These are phyloP conservation scores for Sinapis alba DNA, from an alignment of 441 rosid genomes.

Conservation along the genomic window DNA sequence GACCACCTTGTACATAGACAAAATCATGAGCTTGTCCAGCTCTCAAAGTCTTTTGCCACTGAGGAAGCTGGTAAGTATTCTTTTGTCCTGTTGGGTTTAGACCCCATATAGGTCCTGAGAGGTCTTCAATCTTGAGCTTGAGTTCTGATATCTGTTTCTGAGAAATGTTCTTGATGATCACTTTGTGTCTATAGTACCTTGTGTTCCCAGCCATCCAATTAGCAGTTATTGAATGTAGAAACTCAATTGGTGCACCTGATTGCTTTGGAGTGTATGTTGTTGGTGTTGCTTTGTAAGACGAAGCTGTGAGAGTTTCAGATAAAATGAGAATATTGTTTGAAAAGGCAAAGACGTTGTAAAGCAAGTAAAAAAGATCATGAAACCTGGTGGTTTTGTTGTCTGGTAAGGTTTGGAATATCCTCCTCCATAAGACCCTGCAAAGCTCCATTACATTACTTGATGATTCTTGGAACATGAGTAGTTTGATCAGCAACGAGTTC, in stretches of 20 bases:
- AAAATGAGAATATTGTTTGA: not conserved
- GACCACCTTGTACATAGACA: constrained; percentile 75
- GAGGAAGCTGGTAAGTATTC: constrained; percentile 60
- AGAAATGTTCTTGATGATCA: constrained; percentile 61
- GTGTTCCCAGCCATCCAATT: constrained; percentile 56
- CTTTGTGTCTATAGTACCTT: constrained; percentile 66
- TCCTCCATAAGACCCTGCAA: constrained; percentile 45
- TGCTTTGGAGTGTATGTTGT: constrained; percentile 30
- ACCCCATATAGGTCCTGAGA: constrained; percentile 71
- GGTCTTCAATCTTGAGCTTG: constrained; percentile 50
- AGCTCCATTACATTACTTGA: not conserved
- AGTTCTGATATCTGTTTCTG: constrained; percentile 51
- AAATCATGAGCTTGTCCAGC: constrained; percentile 54
- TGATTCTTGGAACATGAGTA: not conserved
- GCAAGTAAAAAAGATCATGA: constrained; percentile 5
- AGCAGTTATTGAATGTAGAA: constrained; percentile 65
- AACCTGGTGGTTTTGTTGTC: constrained; percentile 43
- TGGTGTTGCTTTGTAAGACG: constrained; percentile 23
- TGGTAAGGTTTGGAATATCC: constrained; percentile 38
- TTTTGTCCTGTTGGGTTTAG: constrained; percentile 49
- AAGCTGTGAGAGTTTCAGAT: constrained; percentile 23
- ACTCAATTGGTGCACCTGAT: constrained; percentile 45
- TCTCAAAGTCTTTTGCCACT: constrained; percentile 45
- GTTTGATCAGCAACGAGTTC: too few relatives aligned
- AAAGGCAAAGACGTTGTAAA: not conserved